Base-by-base conservation (phyloP, 495 filamentous ascomycete species). In the Hypomontagnella monticulosa region DNA sequence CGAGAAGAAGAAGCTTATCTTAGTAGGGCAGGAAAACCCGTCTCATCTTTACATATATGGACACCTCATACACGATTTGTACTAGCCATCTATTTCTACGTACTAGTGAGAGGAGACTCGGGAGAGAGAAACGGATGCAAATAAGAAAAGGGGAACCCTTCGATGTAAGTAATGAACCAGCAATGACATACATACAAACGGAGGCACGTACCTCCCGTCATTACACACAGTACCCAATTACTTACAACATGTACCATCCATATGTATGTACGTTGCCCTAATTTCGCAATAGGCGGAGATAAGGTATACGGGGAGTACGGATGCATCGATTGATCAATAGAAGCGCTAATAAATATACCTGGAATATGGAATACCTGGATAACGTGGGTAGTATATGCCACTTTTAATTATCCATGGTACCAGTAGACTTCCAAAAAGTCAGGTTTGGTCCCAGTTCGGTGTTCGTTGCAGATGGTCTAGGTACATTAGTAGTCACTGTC, bases 1-100 rank as follows among this genome's bases (percentile, higher is more conserved):
- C 56, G 7, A 50, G 46, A 20, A 59, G 49, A 49, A 19, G 32
- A 59, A 59, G 56, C 56, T 59, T 59, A 59, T 49, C 49, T 58
- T 33, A 15, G 20, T 37, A 48, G 32, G 20, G 52, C 52, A 43
- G 27, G 6, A 10, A 43, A 0, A 10, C 4, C 23, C 6, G 23
- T 27, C 23, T 27, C 23, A 27, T 27, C 2, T 27, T 27, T 27
- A 27, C 23, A 6, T 27, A n/a, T 27, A 27, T 6, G 23, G 3
- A 3, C 6, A 27, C 6, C 6, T 3, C 6, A 3, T 27, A 27
- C 23, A 27, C 23, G 23, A 27, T 27, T 27, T 27, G 23, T 27
- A 27, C 23, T 27, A 6, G 6, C 23, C 23, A 27, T 27, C 23
- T 27, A 27, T 27, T 27, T 27, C 23, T 6, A 27, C 2, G 23